These are phyloP conservation scores for Blastocladiella emersonii DNA, from an alignment of 371 early-diverging fungal species.

Conservation along the genomic window DNA sequence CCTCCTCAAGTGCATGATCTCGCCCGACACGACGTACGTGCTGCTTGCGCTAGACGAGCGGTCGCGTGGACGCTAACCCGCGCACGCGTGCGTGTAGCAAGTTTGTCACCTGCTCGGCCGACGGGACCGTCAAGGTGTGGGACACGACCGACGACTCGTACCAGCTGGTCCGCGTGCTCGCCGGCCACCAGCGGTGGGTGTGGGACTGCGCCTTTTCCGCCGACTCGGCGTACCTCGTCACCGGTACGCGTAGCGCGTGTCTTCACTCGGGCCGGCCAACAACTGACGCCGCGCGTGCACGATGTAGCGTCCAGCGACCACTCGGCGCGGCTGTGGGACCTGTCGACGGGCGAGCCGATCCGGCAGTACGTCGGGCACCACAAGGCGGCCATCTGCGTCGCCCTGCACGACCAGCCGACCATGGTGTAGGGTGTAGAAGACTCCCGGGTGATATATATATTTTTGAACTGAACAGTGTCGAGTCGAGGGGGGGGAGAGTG, in stretches of 20 bases:
- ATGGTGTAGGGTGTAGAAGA: no score
- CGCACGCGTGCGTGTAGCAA: slow-evolving; percentile 21
- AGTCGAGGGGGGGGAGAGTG: no score
- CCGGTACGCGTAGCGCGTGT: slow-evolving; percentile 28
- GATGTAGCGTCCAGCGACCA: slow-evolving; percentile 71
- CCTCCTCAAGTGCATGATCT: slow-evolving; percentile 62
- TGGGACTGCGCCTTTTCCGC: slow-evolving; percentile 91
- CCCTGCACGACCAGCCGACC: slow-evolving; percentile 55
- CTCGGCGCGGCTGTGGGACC: slow-evolving; percentile 73
- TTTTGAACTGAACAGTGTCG: no score
- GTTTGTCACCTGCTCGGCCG: slow-evolving; percentile 79
- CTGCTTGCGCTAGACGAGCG: no score
- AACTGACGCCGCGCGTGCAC: not conserved
- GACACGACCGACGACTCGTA: slow-evolving; percentile 44
- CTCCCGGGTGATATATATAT: no score
- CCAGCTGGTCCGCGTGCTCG: slow-evolving; percentile 51
- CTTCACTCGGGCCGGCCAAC: not conserved
- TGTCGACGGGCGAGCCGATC: slow-evolving; percentile 65
- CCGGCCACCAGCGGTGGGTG: slow-evolving; percentile 80
- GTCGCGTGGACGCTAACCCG: slow-evolving; percentile 1
- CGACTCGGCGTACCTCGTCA: slow-evolving; percentile 79
- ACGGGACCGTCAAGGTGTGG: slow-evolving; percentile 63
- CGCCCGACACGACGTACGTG: slow-evolving; percentile 64
- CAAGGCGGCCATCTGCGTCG: slow-evolving; percentile 81
- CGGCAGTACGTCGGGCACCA: slow-evolving; percentile 82